Base-by-base conservation (phyloP, 805 yeast genomes). In the Schwanniomyces occidentalis region DNA sequence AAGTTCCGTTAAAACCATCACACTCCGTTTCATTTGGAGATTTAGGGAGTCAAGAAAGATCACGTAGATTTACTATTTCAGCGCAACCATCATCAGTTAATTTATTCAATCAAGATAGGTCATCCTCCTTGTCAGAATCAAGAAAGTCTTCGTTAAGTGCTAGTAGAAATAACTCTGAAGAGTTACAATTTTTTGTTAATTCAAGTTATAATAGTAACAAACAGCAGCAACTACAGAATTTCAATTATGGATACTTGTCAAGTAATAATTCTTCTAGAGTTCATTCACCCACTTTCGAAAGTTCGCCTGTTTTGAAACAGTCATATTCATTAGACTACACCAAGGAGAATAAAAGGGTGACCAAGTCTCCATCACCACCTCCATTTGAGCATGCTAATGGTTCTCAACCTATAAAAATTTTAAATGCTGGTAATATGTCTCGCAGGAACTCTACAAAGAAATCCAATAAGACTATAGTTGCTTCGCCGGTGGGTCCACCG, bases 401-500 rank as follows among this genome's bases (percentile, higher is more conserved):
- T 5, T 33, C 51, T 12, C 59, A 54, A 14, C 57, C 62, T 15
- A 46, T 48, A 17, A 46, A 38, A 30, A 50, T 54, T 8, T 38
- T 27, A 18, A 37, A 27, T 8, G 31, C 20, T 6, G 27, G 32
- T 4, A 37, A 35, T 16, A 37, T 37, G 24, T 51, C 44, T 38
- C 51, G 56, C 39, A 54, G 44, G 38, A 52, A 44, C 13, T 54
- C 52, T 29, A 46, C 46, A 40, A 66, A 57, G 40, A 65, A 60
- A 41, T 61, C 70, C 13, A 65, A 61, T 44, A 75, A 82, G 54
- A 69, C 82, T 8, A 61, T 78, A 3, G 78, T 80, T 26, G 73
- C 77, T 13, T 61, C 78, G 15, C 79, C 78, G 9, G 65, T 72
- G 30, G 77, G 82, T 2, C 84, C 86, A 1, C 79, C 81, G 12